Evolutionary conservation across 139 green algal genomes (phyloP).

Genomic region (Closterium sp.): DNA sequence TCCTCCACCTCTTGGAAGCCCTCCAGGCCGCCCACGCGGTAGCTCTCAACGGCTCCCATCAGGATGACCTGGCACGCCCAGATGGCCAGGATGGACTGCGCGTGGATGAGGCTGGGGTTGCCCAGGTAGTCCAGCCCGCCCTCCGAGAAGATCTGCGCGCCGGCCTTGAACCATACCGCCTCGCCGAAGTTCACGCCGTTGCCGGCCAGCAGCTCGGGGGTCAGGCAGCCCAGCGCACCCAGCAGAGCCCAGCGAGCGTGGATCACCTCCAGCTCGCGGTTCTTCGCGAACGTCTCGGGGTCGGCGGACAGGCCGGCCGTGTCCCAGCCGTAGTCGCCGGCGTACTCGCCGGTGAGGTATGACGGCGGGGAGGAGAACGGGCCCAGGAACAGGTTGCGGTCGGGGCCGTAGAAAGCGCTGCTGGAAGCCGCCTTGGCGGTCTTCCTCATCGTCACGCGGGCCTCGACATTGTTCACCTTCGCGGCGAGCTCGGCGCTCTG

Average conservation of each 20-base stretch:
- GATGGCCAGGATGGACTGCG: constrained; percentile 45
- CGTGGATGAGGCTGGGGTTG: constrained; percentile 66
- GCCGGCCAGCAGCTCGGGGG: constrained; percentile 45
- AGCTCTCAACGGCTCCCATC: constrained; percentile 76
- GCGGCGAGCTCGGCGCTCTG: constrained; percentile 28
- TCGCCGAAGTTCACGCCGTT: constrained; percentile 47
- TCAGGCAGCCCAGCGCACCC: constrained; percentile 66
- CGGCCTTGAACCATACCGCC: constrained; percentile 90
- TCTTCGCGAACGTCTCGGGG: constrained; percentile 81
- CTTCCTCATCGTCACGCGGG: constrained; percentile 21
- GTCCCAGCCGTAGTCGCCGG: constrained; percentile 94
- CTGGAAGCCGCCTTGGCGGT: constrained; percentile 15
- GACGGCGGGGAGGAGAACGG: constrained; percentile 42
- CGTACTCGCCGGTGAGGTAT: constrained; percentile 67
- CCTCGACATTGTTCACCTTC: constrained; percentile 7
- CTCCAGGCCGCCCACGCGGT: constrained; percentile 86
- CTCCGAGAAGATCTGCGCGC: constrained; percentile 84
- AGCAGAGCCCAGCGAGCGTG: constrained; percentile 89
- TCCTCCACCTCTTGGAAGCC: constrained; percentile 59
- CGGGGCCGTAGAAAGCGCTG: constrained; percentile 32
- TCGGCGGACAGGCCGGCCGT: constrained; percentile 88
- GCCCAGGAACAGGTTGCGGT: constrained; percentile 55
- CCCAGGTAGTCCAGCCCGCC: constrained; percentile 80
- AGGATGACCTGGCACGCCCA: constrained; percentile 55
- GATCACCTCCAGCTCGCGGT: constrained; percentile 60